These are phyloP conservation scores for Arthrobotrys sinensis DNA, from an alignment of 2,329 filamentous ascomycete species.

Conservation along the genomic window DNA sequence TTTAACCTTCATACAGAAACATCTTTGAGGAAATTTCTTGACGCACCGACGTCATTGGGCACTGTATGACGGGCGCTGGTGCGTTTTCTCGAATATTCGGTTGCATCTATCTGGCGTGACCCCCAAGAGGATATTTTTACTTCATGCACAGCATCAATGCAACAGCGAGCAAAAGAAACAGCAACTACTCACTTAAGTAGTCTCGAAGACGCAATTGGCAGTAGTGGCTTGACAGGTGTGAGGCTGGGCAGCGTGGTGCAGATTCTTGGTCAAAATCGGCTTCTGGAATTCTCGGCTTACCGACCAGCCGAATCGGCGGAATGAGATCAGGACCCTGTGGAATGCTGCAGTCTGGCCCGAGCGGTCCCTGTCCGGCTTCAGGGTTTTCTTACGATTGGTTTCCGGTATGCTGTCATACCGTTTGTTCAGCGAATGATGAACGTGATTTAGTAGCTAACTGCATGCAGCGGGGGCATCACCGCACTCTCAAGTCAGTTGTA, in stretches of 20 bases:
- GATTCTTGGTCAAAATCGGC: conserved; percentile 20
- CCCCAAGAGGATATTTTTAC: conserved; percentile 24
- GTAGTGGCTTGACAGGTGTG: conserved; percentile 17
- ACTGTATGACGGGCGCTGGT: background rate
- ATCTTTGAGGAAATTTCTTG: too few species aligned
- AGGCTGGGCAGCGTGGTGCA: conserved; percentile 38
- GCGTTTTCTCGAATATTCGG: conserved; percentile 19
- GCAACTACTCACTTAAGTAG: too few species aligned
- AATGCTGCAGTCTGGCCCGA: conserved; percentile 37
- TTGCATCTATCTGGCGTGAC: conserved; percentile 20
- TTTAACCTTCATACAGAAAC: too few species aligned
- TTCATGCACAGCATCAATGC: conserved; percentile 19
- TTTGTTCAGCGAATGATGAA: conserved; percentile 12
- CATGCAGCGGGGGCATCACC: conserved; percentile 26
- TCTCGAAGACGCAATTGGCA: background rate
- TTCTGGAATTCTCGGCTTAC: conserved; percentile 48
- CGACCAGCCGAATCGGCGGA: background rate
- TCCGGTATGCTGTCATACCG: background rate
- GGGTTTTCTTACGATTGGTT: conserved; percentile 30
- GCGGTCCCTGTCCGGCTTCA: conserved; percentile 25
- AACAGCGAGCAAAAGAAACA: conserved; percentile 12
- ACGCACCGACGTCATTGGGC: background rate
- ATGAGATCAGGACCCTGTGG: conserved; percentile 1
- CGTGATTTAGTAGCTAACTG: conserved; percentile 32
- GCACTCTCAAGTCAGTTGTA: conserved; percentile 3